These are phyloP conservation scores for Phytophthora pistaciae DNA, from an alignment of 352 stramenopile species.

Conservation along the genomic window DNA sequence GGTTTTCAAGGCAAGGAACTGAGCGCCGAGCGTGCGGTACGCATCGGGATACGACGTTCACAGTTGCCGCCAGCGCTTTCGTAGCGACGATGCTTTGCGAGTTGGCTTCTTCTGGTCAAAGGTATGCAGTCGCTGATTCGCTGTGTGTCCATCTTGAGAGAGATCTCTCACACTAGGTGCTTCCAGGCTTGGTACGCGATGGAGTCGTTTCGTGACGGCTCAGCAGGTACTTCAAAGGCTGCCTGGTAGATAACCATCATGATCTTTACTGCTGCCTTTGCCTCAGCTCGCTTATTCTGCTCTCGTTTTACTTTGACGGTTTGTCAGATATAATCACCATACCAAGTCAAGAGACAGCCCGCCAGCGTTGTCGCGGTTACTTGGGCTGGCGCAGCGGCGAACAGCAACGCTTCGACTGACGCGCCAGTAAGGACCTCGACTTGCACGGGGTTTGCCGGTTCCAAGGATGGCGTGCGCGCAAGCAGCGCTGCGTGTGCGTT, in stretches of 20 bases:
- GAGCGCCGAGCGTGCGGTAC: too few relatives aligned
- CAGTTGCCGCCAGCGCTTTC: not conserved
- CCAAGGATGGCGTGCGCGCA: too few relatives aligned
- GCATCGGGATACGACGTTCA: not conserved
- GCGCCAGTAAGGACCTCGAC: too few relatives aligned
- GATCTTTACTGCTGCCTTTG: constrained; percentile 6
- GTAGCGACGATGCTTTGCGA: not conserved
- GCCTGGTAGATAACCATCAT: constrained; percentile 11
- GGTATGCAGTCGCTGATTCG: not conserved
- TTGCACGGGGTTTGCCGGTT: too few relatives aligned
- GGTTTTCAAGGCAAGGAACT: too few relatives aligned
- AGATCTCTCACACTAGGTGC: not conserved
- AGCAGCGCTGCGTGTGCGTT: too few relatives aligned
- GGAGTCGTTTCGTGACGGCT: too few relatives aligned
- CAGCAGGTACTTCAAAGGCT: not conserved
- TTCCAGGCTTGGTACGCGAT: not conserved
- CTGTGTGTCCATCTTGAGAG: not conserved
- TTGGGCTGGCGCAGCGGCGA: too few relatives aligned
- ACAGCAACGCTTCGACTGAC: too few relatives aligned
- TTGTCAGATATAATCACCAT: constrained; percentile 3
- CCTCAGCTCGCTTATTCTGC: constrained; percentile 10
- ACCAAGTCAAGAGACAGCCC: constrained; percentile 5
- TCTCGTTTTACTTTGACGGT: constrained; percentile 7
- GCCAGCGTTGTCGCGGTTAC: not conserved
- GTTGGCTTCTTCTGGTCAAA: not conserved